Percentiles rank a stretch among this genome's conserved stretches.
Evolutionary conservation across 2,329 filamentous ascomycete genomes (phyloP).

Genomic region (Neopestalotiopsis rosae): DNA sequence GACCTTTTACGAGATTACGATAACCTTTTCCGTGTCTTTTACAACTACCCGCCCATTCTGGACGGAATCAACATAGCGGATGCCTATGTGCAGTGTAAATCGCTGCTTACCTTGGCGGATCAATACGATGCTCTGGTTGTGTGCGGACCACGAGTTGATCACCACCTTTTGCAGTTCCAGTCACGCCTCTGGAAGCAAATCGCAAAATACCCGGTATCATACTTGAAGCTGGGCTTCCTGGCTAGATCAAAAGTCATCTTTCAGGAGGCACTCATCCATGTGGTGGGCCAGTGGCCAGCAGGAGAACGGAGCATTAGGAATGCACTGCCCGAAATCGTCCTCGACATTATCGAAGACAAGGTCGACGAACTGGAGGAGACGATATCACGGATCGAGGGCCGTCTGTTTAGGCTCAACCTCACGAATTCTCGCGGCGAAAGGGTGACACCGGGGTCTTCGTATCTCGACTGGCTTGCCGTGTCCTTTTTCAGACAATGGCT

Average conservation of each 20-base stretch:
- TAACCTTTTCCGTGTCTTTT: conserved; percentile 94
- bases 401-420: conserved; percentile 81
- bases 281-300: conserved; percentile 91
- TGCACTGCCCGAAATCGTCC: conserved; percentile 74
- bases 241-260: conserved; percentile 84
- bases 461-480: conserved; percentile 88
- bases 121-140: conserved; percentile 91
- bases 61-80: conserved; percentile 89
- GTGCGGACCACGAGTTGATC: conserved; percentile 87
- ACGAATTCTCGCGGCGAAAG: conserved; percentile 82
- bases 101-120: conserved; percentile 85
- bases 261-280: conserved; percentile 87
- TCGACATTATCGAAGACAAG: conserved; percentile 94
- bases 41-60: conserved; percentile 85
- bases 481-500: conserved; percentile 92
- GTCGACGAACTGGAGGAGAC: conserved; percentile 88
- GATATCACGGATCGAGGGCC: conserved; percentile 78
- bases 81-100: conserved; percentile 93
- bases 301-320: conserved; percentile 78
- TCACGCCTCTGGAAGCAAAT: conserved; percentile 94
- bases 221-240: conserved; percentile 87
- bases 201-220: conserved; percentile 92
- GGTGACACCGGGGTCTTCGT: conserved; percentile 78
- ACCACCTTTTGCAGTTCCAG: conserved; percentile 92
- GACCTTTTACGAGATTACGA: conserved; percentile 91